Evolutionary conservation across 208 protist genomes (phyloP), one percentile per base, ranked within the genome.

Genomic region (Angomonas desouzai): DNA sequence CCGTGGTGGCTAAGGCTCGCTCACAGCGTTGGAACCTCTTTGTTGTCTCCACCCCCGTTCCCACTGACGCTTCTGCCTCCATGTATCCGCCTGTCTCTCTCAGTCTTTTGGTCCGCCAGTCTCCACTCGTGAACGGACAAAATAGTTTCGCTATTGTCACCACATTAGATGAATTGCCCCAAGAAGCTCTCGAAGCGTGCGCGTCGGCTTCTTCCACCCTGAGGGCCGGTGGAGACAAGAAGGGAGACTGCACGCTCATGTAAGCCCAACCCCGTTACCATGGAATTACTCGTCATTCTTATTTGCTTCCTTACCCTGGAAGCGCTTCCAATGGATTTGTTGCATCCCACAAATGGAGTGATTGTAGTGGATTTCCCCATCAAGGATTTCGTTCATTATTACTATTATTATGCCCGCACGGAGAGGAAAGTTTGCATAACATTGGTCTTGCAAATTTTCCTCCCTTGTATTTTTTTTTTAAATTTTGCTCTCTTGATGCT

Each of bases 41-140:
- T 36, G 70, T 79, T 25, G 32, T 91, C 16, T 70, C 69, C 0
- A 33, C 83, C 10, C 79, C 74, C 56, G 70, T 76, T 16, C 73
- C 72, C 3, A 11, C 23, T 13, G 61, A 60, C 22, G 72, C 72
- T 1, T 62, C 61, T 18, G 27, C 72, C 1, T 62, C 73, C 59
- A 75, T 80, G 53, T 82, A 81, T 68, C 70, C 82, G 0, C 59
- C 82, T 23, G 29, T 77, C 27, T 68, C 79, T 18, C 72, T 89
- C 29, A 79, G 76, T 10, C 80, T 70, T 1, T 49, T 78, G 7
- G 79, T 89, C 40, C 48, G 70, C 1, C 65, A 81, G 48, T 82
- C 68, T 30, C 20, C 62, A 3, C 48, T 82, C 1, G 3, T 9
- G 3, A n/a, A 60, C 11, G 38, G 30, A 4, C 32, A 34, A 16